Base-by-base conservation (phyloP, 768 basidiomycete genomes). In the Lactarius deliciosus region DNA sequence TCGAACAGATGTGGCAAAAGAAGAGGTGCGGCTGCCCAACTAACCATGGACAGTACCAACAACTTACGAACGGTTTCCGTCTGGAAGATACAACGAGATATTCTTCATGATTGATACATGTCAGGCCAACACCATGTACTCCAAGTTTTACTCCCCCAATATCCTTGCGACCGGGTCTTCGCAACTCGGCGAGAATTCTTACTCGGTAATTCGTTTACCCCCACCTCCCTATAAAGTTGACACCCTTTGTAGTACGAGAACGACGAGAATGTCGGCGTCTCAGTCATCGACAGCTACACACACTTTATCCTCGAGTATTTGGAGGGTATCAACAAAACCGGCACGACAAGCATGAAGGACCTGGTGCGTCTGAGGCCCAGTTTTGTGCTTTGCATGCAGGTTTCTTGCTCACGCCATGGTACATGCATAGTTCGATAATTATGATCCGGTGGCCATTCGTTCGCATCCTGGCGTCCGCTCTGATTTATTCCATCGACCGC, bases 81-180 rank as follows among this genome's bases (percentile, higher is more conserved):
- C 18, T 34, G 57, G 4, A 71, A 90, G 89, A 62, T 99, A 98
- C 79, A 96, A 98, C 76, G 93, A 96, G 75, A 86, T 99, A 58
- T 84, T 99, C 73, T 97, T 96, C 81, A 98, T 98, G 92, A 89
- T 96, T 66, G 96, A 99, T 73, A 98, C 96, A 0, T 99, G 96
- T 74, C 95, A 99, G 77, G 97, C 96, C 32, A 96, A 94, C 74
- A 93, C 92, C 5, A 89, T 99, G 88, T 98, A 92, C 74, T 87
- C 89, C 60, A 91, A 94, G 74, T 86, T 96, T 71, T 96, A 96
- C 76, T 95, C 94, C 1, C 94, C 94, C 0, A 93, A 96, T 71
- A 89, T 98, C 59, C 84, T 96, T 3, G 93, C 96, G 0, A 94
- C 94, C 0, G 96, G 94, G 0, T 95, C 92, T 0, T 92, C 93